Evolutionary conservation across 78 protist genomes (phyloP).

Genomic region (Dictyostelium discoideum): dicty_2.7 NC_007091.3:4026501-4027000

Average conservation of each 20-base stretch:
- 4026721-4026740: neutral
- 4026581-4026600: constrained; percentile 67
- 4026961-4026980: neutral
- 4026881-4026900: constrained; percentile 44
- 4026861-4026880: constrained; percentile 24
- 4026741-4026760: too few relatives aligned
- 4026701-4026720: constrained; percentile 4
- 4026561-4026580: constrained; percentile 58
- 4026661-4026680: constrained; percentile 50
- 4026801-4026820: too few relatives aligned
- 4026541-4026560: constrained; percentile 41
- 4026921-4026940: constrained; percentile 15
- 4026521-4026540: constrained; percentile 24
- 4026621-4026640: constrained; percentile 51
- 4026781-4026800: too few relatives aligned
- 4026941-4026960: constrained; percentile 17
- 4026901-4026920: constrained; percentile 26
- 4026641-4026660: constrained; percentile 41
- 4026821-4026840: constrained; percentile 38
- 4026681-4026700: constrained; percentile 48
- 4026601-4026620: constrained; percentile 47
- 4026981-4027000: neutral
- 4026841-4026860: constrained; percentile 67
- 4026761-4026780: too few relatives aligned
- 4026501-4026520: constrained; percentile 33